These are phyloP conservation scores for Cunninghamia lanceolata DNA, from an alignment of 75 land plant genomes.

Conservation along the genomic window DNA sequence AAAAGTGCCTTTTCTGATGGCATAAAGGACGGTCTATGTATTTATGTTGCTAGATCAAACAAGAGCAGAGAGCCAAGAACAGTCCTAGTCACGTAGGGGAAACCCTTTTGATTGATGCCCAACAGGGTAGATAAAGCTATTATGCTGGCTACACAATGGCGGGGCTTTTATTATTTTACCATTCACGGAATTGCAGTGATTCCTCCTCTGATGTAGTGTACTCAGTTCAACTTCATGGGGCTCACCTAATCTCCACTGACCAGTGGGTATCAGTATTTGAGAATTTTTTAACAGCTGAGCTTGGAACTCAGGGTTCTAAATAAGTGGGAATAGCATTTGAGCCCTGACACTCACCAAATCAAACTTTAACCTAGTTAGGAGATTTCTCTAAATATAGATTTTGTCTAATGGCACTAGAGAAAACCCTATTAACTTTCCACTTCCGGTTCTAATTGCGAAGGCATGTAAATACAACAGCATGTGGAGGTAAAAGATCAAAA, in stretches of 20 bases:
- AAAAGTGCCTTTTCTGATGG: background rate
- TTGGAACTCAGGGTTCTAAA: no score
- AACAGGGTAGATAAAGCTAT: background rate
- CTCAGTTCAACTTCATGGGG: background rate
- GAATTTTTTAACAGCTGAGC: background rate
- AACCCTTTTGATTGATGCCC: background rate
- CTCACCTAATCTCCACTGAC: background rate
- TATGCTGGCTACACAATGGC: background rate
- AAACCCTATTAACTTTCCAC: no score
- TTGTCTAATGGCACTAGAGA: no score
- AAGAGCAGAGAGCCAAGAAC: background rate
- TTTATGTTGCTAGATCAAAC: background rate
- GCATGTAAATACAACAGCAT: background rate
- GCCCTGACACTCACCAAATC: background rate
- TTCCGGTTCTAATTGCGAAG: background rate
- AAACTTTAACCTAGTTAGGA: background rate
- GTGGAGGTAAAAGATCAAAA: background rate
- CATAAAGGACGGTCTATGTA: background rate
- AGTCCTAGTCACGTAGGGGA: background rate
- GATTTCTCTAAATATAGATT: background rate
- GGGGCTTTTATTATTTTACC: background rate
- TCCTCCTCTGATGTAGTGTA: background rate
- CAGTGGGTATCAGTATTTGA: background rate
- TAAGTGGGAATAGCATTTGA: background rate
- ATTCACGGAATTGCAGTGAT: background rate